Evolutionary conservation across 2,329 filamentous ascomycete genomes (phyloP).

Genomic region (Graphilbum sp.): DNA sequence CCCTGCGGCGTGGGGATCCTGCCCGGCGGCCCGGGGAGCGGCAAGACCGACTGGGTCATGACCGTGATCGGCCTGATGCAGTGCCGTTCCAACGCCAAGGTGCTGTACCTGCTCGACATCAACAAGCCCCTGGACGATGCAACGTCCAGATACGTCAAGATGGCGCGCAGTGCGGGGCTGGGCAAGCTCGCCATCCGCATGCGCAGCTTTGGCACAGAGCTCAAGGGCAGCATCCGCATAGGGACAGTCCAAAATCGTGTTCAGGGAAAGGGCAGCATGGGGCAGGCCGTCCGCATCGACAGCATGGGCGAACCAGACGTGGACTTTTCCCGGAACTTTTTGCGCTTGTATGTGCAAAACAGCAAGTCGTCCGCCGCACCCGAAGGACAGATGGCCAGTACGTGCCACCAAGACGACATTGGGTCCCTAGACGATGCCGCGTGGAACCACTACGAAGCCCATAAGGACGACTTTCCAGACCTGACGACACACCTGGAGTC

Average conservation of each 20-base stretch:
- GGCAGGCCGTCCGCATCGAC: background rate
- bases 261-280: background rate
- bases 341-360: constrained; percentile 15
- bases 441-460: constrained; percentile 22
- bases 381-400: too few species aligned
- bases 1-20: constrained; percentile 27
- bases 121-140: constrained; percentile 30
- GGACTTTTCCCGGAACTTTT: constrained; percentile 17
- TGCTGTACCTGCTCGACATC: constrained; percentile 30
- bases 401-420: constrained; percentile 8
- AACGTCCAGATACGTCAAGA: constrained; percentile 22
- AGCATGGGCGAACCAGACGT: constrained; percentile 5
- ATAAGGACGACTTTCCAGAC: constrained; percentile 16
- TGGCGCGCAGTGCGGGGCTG: constrained; percentile 20
- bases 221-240: constrained; percentile 5
- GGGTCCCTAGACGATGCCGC: constrained; percentile 26
- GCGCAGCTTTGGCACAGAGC: constrained; percentile 9
- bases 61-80: constrained; percentile 20
- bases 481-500: constrained; percentile 21
- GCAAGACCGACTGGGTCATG: constrained; percentile 31
- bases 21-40: constrained; percentile 29
- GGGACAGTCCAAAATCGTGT: background rate
- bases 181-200: constrained; percentile 11
- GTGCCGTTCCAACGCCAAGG: constrained; percentile 13
- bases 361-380: constrained; percentile 2